phyloP scores from a whole-genome alignment of 768 basidiomycete species.

The Macrocybe gigantea region DNA sequence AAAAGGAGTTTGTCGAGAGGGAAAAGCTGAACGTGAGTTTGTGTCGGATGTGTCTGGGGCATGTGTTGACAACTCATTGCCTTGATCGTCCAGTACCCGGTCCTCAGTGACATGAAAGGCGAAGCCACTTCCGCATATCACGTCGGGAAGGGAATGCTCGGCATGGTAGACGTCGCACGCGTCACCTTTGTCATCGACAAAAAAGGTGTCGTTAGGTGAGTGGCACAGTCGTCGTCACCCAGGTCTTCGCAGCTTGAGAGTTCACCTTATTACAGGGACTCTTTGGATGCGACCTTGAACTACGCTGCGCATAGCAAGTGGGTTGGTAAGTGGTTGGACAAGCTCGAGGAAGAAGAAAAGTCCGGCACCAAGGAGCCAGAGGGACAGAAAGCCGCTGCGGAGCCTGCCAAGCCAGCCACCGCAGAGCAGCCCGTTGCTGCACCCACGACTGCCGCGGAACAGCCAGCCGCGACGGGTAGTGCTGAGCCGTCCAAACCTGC shows the following conservation, averaged over 20 bases:
- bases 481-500: too few relatives aligned
- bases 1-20: constrained; percentile 71
- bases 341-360: constrained; percentile 13
- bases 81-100: constrained; percentile 53
- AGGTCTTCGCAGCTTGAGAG: background rate
- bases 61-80: background rate
- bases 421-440: too few relatives aligned
- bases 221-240: constrained; percentile 3
- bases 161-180: constrained; percentile 51
- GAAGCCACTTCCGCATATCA: constrained; percentile 57
- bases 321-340: constrained; percentile 61
- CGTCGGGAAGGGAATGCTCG: constrained; percentile 64
- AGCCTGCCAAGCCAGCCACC: background rate
- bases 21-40: constrained; percentile 54
- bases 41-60: background rate
- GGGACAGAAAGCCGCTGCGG: background rate
- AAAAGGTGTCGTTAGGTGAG: constrained; percentile 61
- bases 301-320: constrained; percentile 66
- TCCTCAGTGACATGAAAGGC: constrained; percentile 67
- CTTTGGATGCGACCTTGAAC: constrained; percentile 53
- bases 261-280: constrained; percentile 36
- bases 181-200: constrained; percentile 75
- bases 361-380: background rate
- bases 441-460: too few relatives aligned
- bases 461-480: too few relatives aligned